Evolutionary conservation across 768 basidiomycete genomes (phyloP).

Genomic region (Russula earlei): DNA sequence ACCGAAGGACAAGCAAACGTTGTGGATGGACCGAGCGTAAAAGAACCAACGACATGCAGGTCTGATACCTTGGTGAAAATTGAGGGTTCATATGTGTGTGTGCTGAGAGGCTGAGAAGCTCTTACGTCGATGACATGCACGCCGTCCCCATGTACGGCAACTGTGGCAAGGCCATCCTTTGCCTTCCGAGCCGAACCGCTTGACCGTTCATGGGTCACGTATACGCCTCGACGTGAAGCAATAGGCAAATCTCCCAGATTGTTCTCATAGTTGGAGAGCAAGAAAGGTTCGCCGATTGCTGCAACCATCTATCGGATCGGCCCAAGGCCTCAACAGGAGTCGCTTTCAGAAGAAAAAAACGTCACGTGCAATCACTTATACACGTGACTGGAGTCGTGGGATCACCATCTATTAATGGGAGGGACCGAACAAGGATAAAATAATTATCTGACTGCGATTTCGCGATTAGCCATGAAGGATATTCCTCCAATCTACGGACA

Average conservation of each 20-base stretch:
- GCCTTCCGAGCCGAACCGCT: conserved; percentile 21
- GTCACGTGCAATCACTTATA: no score
- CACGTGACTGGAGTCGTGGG: no score
- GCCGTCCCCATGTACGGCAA: conserved; percentile 65
- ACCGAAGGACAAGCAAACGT: conserved; percentile 19
- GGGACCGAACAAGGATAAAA: no score
- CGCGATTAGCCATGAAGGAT: no score
- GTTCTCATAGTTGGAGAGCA: conserved; percentile 15
- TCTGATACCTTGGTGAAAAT: conserved; percentile 10
- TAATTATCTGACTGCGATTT: no score
- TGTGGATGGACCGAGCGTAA: conserved; percentile 19
- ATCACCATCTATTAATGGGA: no score
- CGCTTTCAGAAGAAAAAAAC: no score
- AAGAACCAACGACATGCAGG: conserved; percentile 12
- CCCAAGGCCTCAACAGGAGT: no score
- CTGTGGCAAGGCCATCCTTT: conserved; percentile 50
- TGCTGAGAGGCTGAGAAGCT: conserved; percentile 8
- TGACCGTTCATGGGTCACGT: conserved; percentile 29
- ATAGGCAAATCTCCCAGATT: neutral
- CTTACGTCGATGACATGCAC: conserved; percentile 66
- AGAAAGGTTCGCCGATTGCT: conserved; percentile 15
- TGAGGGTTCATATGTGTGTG: neutral
- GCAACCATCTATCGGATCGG: conserved; percentile 18
- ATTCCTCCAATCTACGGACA: no score
- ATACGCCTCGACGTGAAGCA: conserved; percentile 21